Evolutionary conservation across 73 alveolate species (phyloP).

Genomic region (Paramecium caudatum): DNA sequence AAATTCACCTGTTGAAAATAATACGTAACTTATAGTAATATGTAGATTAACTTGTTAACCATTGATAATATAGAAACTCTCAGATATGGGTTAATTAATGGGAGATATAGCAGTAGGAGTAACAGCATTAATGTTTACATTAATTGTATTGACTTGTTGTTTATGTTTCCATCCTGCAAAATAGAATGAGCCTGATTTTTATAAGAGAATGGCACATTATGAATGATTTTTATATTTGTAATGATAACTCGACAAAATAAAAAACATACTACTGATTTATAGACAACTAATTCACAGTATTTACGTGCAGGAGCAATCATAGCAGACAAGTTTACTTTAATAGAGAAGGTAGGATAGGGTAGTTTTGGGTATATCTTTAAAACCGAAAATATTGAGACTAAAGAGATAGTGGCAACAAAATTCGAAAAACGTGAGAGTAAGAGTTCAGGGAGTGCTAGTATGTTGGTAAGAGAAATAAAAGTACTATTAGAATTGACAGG

Average conservation of each 20-base stretch:
- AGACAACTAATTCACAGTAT: not conserved
- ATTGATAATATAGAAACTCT: not conserved
- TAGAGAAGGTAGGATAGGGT: slow-evolving; percentile 75
- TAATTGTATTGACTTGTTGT: not conserved
- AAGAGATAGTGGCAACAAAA: slow-evolving; percentile 72
- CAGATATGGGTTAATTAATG: not conserved
- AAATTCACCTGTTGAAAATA: not conserved
- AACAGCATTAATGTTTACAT: not conserved
- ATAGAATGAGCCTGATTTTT: not conserved
- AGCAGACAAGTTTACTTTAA: slow-evolving; percentile 62
- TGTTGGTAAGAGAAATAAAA: slow-evolving; percentile 75
- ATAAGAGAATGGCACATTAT: not conserved
- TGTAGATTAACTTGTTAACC: not conserved
- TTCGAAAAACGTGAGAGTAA: slow-evolving; percentile 65
- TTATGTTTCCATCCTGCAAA: not conserved
- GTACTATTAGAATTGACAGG: slow-evolving; percentile 71
- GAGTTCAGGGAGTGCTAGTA: slow-evolving; percentile 50
- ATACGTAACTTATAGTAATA: not conserved
- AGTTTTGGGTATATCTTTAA: slow-evolving; percentile 72
- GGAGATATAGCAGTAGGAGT: slow-evolving; percentile 18
- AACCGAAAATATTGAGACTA: slow-evolving; percentile 68
- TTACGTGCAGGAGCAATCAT: slow-evolving; percentile 57
- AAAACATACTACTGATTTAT: not conserved
- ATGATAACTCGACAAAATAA: slow-evolving; percentile 16
- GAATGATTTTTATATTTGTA: too few species aligned